Conservation (phyloP, 164 flowering plant genomes). For the Brasenia schreberi region DNA sequence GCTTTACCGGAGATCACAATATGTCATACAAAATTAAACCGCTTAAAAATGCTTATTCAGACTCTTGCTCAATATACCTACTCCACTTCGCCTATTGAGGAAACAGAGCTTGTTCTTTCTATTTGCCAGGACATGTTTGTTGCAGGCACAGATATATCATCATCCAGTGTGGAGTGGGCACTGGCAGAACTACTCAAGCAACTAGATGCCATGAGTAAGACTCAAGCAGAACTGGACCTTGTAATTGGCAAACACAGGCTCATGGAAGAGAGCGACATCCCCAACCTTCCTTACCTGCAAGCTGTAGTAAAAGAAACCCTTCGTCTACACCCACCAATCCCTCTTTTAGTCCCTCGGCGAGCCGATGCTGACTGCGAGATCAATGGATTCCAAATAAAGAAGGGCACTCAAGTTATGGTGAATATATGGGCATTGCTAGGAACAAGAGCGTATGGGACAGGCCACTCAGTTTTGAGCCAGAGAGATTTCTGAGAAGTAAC, state of each 20-base stretch:
- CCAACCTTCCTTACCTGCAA: background rate
- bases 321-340: background rate
- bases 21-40: no score
- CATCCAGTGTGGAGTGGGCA: slow-evolving; percentile 1
- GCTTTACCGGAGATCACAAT: no score
- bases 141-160: slow-evolving; percentile 1
- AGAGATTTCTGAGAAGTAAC: background rate
- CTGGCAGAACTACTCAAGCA: background rate
- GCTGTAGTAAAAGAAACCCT: background rate
- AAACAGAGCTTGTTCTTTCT: background rate
- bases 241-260: background rate
- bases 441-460: slow-evolving; percentile 2
- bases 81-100: no score
- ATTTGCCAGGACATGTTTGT: background rate
- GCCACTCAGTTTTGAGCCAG: slow-evolving; percentile 2
- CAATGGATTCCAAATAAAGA: slow-evolving; percentile 1
- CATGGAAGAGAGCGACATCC: background rate
- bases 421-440: slow-evolving; percentile 7
- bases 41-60: no score
- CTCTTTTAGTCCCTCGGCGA: slow-evolving; percentile 1
- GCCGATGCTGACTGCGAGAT: background rate
- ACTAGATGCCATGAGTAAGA: background rate
- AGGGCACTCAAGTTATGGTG: background rate
- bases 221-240: background rate
- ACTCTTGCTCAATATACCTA: no score